Percentiles rank a stretch among this genome's conserved stretches.
phyloP scores from a whole-genome alignment of 106 monocot species.

The Xerophyta viscosa region DNA sequence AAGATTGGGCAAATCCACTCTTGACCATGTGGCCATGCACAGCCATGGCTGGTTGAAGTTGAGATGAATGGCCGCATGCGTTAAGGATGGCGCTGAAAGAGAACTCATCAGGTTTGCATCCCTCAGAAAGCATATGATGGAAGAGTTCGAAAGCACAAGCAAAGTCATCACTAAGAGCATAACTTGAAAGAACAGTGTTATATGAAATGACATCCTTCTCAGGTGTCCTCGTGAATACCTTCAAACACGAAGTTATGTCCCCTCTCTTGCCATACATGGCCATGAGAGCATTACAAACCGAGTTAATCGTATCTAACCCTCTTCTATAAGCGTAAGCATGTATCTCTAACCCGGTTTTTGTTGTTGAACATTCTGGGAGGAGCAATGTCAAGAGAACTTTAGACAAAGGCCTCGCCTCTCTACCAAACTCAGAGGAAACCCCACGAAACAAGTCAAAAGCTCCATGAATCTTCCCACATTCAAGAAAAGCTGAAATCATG shows the following conservation, averaged over 20 bases:
- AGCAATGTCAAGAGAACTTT: slow-evolving; percentile 46
- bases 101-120: slow-evolving; percentile 49
- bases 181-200: slow-evolving; percentile 57
- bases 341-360: slow-evolving; percentile 56
- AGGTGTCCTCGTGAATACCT: slow-evolving; percentile 30
- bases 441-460: slow-evolving; percentile 44
- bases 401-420: slow-evolving; percentile 23
- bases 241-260: slow-evolving; percentile 20
- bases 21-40: slow-evolving; percentile 49
- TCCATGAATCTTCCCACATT: slow-evolving; percentile 9
- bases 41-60: slow-evolving; percentile 37
- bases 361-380: slow-evolving; percentile 31
- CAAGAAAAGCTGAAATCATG: slow-evolving; percentile 56
- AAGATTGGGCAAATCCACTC: slow-evolving; percentile 37
- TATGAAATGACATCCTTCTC: slow-evolving; percentile 64
- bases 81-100: slow-evolving; percentile 57
- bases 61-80: slow-evolving; percentile 47
- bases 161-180: slow-evolving; percentile 23
- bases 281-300: slow-evolving; percentile 70
- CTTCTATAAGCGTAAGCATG: slow-evolving; percentile 63
- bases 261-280: slow-evolving; percentile 56
- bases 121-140: slow-evolving; percentile 32
- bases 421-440: slow-evolving; percentile 25
- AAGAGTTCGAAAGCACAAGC: slow-evolving; percentile 44
- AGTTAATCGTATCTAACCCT: slow-evolving; percentile 37